These are phyloP conservation scores for Clathrus columnatus DNA, from an alignment of 768 basidiomycete genomes.

Conservation along the genomic window DNA sequence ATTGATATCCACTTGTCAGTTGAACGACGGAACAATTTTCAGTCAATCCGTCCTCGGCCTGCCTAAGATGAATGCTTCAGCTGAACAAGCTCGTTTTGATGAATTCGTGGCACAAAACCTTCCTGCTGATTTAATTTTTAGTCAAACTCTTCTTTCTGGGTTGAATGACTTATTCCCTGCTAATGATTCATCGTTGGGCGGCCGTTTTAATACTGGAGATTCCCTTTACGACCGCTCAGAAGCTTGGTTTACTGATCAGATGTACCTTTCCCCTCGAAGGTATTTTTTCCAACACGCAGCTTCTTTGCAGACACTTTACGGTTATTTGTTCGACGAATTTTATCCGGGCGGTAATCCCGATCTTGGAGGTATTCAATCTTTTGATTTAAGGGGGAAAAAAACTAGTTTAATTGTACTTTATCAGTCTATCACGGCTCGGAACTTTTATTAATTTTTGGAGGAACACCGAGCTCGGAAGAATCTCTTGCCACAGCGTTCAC, in stretches of 20 bases:
- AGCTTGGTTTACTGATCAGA: constrained; percentile 50
- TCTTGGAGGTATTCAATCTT: constrained; percentile 35
- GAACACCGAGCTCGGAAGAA: constrained; percentile 34
- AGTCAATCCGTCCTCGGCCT: constrained; percentile 31
- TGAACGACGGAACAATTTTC: constrained; percentile 46
- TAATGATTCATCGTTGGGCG: constrained; percentile 38
- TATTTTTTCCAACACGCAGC: constrained; percentile 43
- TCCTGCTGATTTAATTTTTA: constrained; percentile 42
- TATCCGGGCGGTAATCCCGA: constrained; percentile 43
- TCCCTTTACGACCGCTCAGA: constrained; percentile 46
- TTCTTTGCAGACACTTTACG: constrained; percentile 39
- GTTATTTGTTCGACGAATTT: constrained; percentile 47
- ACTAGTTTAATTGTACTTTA: background rate
- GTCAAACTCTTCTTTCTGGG: constrained; percentile 28
- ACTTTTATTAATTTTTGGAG: constrained; percentile 39
- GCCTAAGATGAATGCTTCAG: constrained; percentile 25
- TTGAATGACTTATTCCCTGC: constrained; percentile 37
- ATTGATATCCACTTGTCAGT: constrained; percentile 21
- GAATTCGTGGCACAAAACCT: constrained; percentile 38
- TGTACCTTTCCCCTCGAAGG: constrained; percentile 44
- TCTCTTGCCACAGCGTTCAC: constrained; percentile 40
- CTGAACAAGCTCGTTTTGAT: constrained; percentile 37
- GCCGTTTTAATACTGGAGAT: constrained; percentile 50
- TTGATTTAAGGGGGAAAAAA: background rate
- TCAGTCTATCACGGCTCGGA: constrained; percentile 45